Conservation (phyloP, 2,329 filamentous ascomycete genomes). For the Emergomyces pasteurianus region DNA sequence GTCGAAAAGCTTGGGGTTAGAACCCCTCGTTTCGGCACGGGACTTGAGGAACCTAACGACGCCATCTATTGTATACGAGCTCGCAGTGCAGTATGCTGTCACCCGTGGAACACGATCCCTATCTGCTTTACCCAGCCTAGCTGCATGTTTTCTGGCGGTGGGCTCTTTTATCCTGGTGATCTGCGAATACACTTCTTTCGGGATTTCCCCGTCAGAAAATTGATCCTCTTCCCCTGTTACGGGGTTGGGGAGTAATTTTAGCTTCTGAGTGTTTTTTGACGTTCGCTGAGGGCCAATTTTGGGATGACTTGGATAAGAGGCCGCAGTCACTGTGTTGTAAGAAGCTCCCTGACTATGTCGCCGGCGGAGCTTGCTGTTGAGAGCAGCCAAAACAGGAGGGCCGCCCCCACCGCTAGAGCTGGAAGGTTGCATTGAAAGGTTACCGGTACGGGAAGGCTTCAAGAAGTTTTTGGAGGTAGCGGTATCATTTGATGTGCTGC, state of each 20-base stretch:
- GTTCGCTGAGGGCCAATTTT: conserved; percentile 94
- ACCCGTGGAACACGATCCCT: conserved; percentile 76
- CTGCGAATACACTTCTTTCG: conserved; percentile 91
- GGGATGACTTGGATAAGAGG: conserved; percentile 17
- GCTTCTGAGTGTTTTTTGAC: conserved; percentile 89
- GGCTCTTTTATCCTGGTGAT: conserved; percentile 97
- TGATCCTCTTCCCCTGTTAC: conserved; percentile 72
- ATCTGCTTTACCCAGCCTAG: conserved; percentile 84
- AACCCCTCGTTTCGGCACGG: conserved; percentile 60
- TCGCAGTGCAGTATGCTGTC: conserved; percentile 92
- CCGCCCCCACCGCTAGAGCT: conserved; percentile 13
- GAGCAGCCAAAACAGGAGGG: conserved; percentile 57
- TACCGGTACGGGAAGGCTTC: conserved; percentile 29
- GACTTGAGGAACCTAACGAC: conserved; percentile 87
- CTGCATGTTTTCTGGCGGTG: conserved; percentile 81
- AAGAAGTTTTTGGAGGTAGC: conserved; percentile 12
- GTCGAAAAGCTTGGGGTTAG: conserved; percentile 85
- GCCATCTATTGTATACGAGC: conserved; percentile 79
- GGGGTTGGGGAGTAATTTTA: conserved; percentile 91
- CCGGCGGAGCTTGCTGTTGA: conserved; percentile 79
- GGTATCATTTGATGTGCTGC: conserved; percentile 16
- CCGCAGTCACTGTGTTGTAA: conserved; percentile 24
- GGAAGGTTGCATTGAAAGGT: conserved; percentile 24
- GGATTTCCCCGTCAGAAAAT: conserved; percentile 72
- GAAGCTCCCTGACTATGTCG: conserved; percentile 69